Evolutionary conservation across 768 basidiomycete genomes (phyloP), one percentile per base, ranked within the genome.

Genomic region (Botryobasidium botryosum): DNA sequence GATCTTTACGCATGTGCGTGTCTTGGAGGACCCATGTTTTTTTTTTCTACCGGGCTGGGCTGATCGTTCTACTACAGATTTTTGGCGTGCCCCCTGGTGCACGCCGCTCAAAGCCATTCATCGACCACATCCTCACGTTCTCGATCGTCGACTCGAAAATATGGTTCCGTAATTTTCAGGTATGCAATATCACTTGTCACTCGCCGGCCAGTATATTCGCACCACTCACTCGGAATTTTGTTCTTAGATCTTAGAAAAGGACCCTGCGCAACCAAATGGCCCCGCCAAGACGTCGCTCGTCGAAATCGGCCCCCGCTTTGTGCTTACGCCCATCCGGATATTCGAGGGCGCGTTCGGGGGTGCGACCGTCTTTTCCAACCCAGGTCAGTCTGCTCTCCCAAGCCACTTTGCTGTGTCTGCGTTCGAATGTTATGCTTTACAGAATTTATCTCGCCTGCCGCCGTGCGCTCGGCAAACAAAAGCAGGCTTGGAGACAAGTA

Each of bases 161-260:
- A 52, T 99, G 94, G 94, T 97, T 97, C 69, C 77, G 94, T 52
- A 97, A 97, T 62, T 99, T 82, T 67, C 94, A 99, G 73, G 87
- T 90, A 47, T 52, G 67, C 57, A 33, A 49, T 37, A 28, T 21
- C 13, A 10, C 21, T 10, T 23, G 13, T 10, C 37, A 23, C 21
- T n/a, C 10, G 12, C 13, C 37, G 10, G 10, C 31, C 17, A 28
- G n/a, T n/a, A 17, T 18, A 12, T 35, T n/a, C 4, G 36, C 40
- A 35, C 42, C 35, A 17, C 21, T 37, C 33, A 31, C 20, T 10
- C 12, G 37, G n/a, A n/a, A 24, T 42, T 15, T 21, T 8, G 24
- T 20, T 31, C 32, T 2, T 57, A 94, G 85, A 91, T 92, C 50
- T 64, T 94, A 45, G 88, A 94, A 62, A 96, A 91, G 60, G 88